A percentile compares a stretch with the other conserved stretches of the same genome.
These are phyloP conservation scores for Talaromyces rugulosus DNA, from an alignment of 2,329 filamentous ascomycete species.

Conservation along the genomic window DNA sequence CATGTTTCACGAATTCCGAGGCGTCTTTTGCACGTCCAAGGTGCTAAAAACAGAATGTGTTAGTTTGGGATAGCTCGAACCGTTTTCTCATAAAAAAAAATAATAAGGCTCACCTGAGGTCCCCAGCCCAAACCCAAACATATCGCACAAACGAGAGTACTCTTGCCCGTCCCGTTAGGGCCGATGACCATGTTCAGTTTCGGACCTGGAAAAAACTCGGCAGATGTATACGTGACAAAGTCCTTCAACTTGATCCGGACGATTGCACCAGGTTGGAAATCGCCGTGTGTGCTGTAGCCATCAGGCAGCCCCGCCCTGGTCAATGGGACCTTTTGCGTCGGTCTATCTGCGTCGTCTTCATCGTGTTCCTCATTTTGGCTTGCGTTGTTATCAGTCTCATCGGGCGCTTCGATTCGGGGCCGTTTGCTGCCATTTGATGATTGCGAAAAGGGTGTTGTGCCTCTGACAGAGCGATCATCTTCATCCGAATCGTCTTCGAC, in stretches of 20 bases:
- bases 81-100: background rate
- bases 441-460: slow-evolving; percentile 21
- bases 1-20: slow-evolving; percentile 91
- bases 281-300: background rate
- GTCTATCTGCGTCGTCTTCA: slow-evolving; percentile 3
- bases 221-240: slow-evolving; percentile 92
- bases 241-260: slow-evolving; percentile 79
- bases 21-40: slow-evolving; percentile 81
- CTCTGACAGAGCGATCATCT: slow-evolving; percentile 15
- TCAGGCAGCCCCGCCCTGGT: slow-evolving; percentile 8
- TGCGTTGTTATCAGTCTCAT: slow-evolving; percentile 17
- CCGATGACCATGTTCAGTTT: slow-evolving; percentile 98
- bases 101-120: slow-evolving; percentile 49
- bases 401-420: slow-evolving; percentile 22
- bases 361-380: slow-evolving; percentile 16
- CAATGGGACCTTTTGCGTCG: background rate
- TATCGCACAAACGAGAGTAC: slow-evolving; percentile 93
- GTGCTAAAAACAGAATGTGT: slow-evolving; percentile 43
- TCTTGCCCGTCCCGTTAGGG: slow-evolving; percentile 98
- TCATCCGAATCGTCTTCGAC: slow-evolving; percentile 22
- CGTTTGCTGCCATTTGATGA: slow-evolving; percentile 29
- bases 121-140: slow-evolving; percentile 86
- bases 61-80: background rate
- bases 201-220: slow-evolving; percentile 86
- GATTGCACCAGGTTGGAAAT: slow-evolving; percentile 67